phyloP scores from a whole-genome alignment of 805 yeast species.

The Candida nanaspora region DNA sequence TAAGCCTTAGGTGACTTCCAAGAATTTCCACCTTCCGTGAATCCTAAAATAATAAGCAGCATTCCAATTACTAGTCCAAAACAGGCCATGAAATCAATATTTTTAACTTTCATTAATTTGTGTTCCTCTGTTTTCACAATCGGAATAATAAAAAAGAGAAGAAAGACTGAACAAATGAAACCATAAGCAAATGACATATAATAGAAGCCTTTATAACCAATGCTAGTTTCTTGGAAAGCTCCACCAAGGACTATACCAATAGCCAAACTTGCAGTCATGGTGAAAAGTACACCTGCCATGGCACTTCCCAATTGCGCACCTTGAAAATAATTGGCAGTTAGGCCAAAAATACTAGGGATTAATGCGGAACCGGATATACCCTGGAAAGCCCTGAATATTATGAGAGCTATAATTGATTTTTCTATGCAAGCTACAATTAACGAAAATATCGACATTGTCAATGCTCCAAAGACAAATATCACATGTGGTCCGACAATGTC shows the following conservation, averaged over 20 bases:
- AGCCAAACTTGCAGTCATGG: conserved; percentile 7
- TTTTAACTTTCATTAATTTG: conserved; percentile 20
- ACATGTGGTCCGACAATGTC: conserved; percentile 34
- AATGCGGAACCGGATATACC: conserved; percentile 36
- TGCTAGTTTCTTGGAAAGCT: conserved; percentile 28
- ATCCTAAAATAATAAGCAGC: conserved; percentile 33
- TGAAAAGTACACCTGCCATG: conserved; percentile 9
- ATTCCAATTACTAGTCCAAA: conserved; percentile 27
- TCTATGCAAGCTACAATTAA: conserved; percentile 29
- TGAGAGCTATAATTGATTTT: conserved; percentile 26
- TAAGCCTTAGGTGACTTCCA: conserved; percentile 36
- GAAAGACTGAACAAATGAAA: conserved; percentile 11
- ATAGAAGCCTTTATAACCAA: conserved; percentile 34
- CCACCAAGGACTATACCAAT: conserved; percentile 2
- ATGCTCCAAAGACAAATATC: conserved; percentile 18
- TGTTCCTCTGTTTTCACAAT: conserved; percentile 17
- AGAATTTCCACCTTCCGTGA: conserved; percentile 36
- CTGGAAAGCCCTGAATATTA: conserved; percentile 38
- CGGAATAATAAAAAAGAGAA: conserved; percentile 19
- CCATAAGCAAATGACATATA: conserved; percentile 30
- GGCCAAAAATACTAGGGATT: conserved; percentile 24
- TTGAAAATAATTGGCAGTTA: conserved; percentile 16
- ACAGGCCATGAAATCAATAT: conserved; percentile 25
- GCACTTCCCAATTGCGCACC: conserved; percentile 11
- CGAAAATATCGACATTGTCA: conserved; percentile 14